Evolutionary conservation across 1,284 basidiomycete species (phyloP).

Genomic region (Puccinia polysora): DNA sequence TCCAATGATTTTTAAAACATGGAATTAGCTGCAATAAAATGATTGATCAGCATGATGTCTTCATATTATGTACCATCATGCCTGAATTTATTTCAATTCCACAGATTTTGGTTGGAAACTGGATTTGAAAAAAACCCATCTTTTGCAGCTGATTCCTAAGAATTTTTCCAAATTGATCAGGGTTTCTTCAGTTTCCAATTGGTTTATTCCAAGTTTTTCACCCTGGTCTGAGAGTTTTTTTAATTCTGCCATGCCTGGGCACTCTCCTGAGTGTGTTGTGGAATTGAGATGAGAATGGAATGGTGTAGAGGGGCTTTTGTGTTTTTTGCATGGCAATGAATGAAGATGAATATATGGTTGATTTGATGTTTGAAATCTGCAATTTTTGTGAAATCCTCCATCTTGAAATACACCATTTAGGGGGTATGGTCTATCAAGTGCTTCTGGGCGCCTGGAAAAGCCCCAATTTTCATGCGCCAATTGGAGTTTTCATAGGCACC

Average conservation of each 20-base stretch:
- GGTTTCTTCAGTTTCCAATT: conserved; percentile 58
- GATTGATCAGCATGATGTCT: conserved; percentile 80
- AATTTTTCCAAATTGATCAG: conserved; percentile 6
- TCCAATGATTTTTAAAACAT: conserved; percentile 97
- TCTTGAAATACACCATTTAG: no score
- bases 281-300: no score
- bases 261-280: conserved; percentile 86
- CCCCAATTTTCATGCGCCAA: no score
- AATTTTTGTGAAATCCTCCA: no score
- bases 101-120: conserved; percentile 75
- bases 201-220: conserved; percentile 94
- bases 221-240: conserved; percentile 90
- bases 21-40: conserved; percentile 81
- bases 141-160: background rate
- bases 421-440: no score
- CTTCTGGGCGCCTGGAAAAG: no score
- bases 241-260: conserved; percentile 85
- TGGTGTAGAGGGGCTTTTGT: no score
- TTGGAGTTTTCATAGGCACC: no score
- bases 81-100: conserved; percentile 88
- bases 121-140: conserved; percentile 59
- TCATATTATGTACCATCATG: conserved; percentile 69
- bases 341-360: no score
- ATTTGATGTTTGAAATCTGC: no score
- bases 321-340: no score